Evolutionary conservation across 352 stramenopile genomes (phyloP).

Genomic region (Globisporangium polare): DNA sequence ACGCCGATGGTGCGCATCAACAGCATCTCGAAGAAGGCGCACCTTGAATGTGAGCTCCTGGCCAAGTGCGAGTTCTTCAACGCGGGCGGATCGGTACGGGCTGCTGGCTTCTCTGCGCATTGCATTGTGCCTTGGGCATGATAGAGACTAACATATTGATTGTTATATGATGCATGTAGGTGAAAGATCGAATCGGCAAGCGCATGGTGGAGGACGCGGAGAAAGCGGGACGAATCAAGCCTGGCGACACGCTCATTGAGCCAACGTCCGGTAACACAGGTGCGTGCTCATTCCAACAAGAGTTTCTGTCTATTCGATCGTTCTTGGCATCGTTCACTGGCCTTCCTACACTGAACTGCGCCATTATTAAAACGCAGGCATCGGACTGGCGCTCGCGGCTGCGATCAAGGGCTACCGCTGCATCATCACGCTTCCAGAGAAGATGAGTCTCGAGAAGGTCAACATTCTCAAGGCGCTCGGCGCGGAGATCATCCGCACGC

Average conservation of each 20-base stretch:
- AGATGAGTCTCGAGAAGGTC: constrained; percentile 97
- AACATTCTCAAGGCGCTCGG: constrained; percentile 95
- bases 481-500: constrained; percentile 95
- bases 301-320: neutral
- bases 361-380: constrained; percentile 41
- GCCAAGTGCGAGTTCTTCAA: constrained; percentile 97
- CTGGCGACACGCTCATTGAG: constrained; percentile 94
- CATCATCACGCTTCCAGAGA: constrained; percentile 93
- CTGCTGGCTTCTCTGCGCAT: neutral
- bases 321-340: too few relatives aligned
- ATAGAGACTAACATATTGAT: neutral
- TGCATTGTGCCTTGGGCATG: neutral
- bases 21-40: constrained; percentile 70
- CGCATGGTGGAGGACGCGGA: constrained; percentile 91
- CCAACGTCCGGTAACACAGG: constrained; percentile 95
- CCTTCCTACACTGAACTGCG: neutral
- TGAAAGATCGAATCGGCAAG: constrained; percentile 87
- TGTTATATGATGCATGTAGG: neutral
- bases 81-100: constrained; percentile 63
- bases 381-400: constrained; percentile 95
- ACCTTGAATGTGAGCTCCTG: constrained; percentile 86
- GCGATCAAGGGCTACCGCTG: constrained; percentile 96
- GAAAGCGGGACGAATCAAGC: constrained; percentile 78
- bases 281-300: neutral
- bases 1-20: constrained; percentile 94